Base-by-base conservation (phyloP, 257 asterid species). In the Verbena officinalis region DNA sequence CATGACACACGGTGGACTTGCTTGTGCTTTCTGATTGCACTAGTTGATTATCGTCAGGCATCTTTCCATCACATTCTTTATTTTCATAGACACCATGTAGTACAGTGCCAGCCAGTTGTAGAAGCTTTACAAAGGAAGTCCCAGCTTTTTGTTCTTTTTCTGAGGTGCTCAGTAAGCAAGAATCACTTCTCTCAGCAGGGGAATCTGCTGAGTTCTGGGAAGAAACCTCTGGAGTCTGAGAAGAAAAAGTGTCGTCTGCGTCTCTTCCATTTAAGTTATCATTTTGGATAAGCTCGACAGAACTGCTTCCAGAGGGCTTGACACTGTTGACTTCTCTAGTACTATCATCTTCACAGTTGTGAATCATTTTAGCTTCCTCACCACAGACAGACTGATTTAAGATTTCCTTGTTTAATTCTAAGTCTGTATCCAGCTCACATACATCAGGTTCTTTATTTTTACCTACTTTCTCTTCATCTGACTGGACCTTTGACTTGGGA, bases 151-250 rank as follows among this genome's bases (percentile, higher is more conserved):
- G 75, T 73, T 75, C 87, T 70, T 75, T 80, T 80, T 77, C 87
- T 20, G 81, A 72, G 71, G 86, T 78, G 75, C 79, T 71, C 44
- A 38, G 73, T 19, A 71, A 71, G 84, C 81, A 71, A 59, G 86
- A 73, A 52, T 83, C 84, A 45, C 67, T 75, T 67, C 64, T 87
- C 72, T 79, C 85, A 67, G 59, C 51, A 55, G 79, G 75, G 42
- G 80, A 81, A 67, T 80, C 80, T 44, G 75, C 59, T 33, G 96
- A 88, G 74, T 76, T 82, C 67, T 86, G 95, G 68, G 96, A 80
- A 50, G 89, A 87, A 76, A 73, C 81, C 56, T 75, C 88, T 19
- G 84, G 80, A 71, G 73, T 81, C 48, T 86, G 90, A 69, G 95
- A 89, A 57, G 87, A 90, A 67, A 83, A 71, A 23, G 86, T 58